Evolutionary conservation across 73 alveolate genomes (phyloP).

Genomic region (Tetrahymena elliotti): DNA sequence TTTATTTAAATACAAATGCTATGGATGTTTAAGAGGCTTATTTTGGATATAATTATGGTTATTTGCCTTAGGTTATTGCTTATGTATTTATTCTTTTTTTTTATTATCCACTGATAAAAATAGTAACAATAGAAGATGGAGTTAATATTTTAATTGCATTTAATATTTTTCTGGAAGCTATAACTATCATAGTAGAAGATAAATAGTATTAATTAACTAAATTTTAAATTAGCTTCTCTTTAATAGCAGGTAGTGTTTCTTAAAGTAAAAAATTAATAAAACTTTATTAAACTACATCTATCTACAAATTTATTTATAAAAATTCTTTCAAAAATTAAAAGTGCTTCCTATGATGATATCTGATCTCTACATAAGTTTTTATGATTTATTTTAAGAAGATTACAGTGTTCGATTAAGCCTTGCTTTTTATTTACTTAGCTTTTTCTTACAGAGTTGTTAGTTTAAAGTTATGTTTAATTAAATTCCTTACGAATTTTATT

Average conservation of each 20-base stretch:
- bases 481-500: neutral
- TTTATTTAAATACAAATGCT: neutral
- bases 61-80: neutral
- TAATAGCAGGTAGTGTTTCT: neutral
- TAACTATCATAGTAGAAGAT: neutral
- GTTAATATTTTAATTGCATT: neutral
- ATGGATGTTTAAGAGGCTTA: neutral
- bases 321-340: neutral
- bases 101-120: neutral
- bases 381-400: neutral
- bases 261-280: neutral
- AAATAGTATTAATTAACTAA: no score
- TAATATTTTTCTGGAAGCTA: neutral
- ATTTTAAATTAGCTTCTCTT: neutral
- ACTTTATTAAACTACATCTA: neutral
- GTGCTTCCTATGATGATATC: neutral
- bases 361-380: neutral
- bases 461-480: neutral
- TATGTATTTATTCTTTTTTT: neutral
- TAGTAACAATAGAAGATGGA: neutral
- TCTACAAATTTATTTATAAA: neutral
- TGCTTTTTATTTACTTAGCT: neutral
- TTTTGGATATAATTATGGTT: neutral
- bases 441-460: neutral
- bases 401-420: neutral